Percentiles rank a stretch among this genome's conserved stretches.
Conservation (phyloP, 176 grass and related monocot species). For the Raddia distichophylla region DNA sequence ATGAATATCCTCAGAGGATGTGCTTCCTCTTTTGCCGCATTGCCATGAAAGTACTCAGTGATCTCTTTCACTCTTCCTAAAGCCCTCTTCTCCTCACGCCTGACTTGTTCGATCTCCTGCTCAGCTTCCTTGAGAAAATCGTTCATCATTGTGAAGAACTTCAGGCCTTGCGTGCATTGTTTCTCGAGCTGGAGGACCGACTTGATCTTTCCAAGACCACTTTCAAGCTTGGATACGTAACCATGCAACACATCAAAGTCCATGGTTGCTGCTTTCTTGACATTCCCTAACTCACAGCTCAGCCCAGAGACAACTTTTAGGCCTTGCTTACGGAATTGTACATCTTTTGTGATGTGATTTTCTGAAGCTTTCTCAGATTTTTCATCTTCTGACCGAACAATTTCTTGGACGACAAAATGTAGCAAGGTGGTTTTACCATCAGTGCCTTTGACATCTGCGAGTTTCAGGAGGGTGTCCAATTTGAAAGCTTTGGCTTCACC, state of each 20-base stretch:
- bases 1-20: slow-evolving; percentile 94
- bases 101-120: slow-evolving; percentile 60
- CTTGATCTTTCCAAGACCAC: slow-evolving; percentile 59
- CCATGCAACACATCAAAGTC: slow-evolving; percentile 85
- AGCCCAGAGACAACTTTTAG: slow-evolving; percentile 73
- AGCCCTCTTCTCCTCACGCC: slow-evolving; percentile 61
- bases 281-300: slow-evolving; percentile 78
- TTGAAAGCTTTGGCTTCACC: slow-evolving; percentile 90
- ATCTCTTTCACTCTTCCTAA: slow-evolving; percentile 72
- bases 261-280: slow-evolving; percentile 88
- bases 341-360: slow-evolving; percentile 45
- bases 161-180: slow-evolving; percentile 57
- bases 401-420: slow-evolving; percentile 92
- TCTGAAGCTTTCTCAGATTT: slow-evolving; percentile 43
- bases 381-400: slow-evolving; percentile 69
- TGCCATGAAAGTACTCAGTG: slow-evolving; percentile 79
- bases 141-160: slow-evolving; percentile 69
- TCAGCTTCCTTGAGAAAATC: slow-evolving; percentile 66
- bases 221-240: slow-evolving; percentile 83
- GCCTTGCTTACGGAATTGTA: slow-evolving; percentile 72
- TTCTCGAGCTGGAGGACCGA: slow-evolving; percentile 67
- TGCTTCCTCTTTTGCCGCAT: slow-evolving; percentile 66
- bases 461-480: slow-evolving; percentile 90
- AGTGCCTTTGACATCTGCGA: slow-evolving; percentile 77
- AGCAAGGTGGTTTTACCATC: slow-evolving; percentile 90